These are phyloP conservation scores for Neonectria sp. DNA, from an alignment of 2,329 filamentous ascomycete genomes.

Conservation along the genomic window DNA sequence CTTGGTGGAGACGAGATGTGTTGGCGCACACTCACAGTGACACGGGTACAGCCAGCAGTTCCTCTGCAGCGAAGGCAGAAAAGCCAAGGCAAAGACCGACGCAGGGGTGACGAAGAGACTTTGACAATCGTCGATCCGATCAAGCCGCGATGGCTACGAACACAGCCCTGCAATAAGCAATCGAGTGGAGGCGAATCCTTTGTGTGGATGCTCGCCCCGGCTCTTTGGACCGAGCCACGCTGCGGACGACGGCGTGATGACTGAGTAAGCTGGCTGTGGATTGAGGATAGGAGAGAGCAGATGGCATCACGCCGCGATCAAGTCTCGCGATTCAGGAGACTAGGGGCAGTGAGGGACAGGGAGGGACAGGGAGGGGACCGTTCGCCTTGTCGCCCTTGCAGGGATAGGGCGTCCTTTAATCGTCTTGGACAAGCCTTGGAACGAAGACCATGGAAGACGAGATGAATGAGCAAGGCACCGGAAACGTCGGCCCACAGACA, in stretches of 20 bases:
- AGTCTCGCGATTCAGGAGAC: conserved; percentile 18
- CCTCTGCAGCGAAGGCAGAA: neutral
- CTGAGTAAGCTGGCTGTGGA: neutral
- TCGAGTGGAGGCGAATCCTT: conserved; percentile 8
- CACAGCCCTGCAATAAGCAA: conserved; percentile 6
- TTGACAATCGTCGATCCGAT: neutral
- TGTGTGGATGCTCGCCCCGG: conserved; percentile 2
- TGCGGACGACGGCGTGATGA: neutral
- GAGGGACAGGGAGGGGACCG: no score
- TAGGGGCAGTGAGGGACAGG: neutral
- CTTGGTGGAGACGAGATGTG: conserved; percentile 14
- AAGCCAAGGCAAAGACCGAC: conserved; percentile 6
- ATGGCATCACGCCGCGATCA: conserved; percentile 1
- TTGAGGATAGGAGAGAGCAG: neutral
- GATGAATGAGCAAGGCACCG: conserved; percentile 13
- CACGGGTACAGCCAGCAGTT: neutral
- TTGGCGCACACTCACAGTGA: conserved; percentile 13
- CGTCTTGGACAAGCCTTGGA: conserved; percentile 7
- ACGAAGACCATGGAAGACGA: conserved; percentile 12
- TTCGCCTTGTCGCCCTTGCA: neutral
- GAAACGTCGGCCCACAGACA: conserved; percentile 7
- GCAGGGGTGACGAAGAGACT: neutral
- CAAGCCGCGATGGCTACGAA: conserved; percentile 1
- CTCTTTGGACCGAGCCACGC: conserved; percentile 10
- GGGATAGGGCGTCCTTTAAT: neutral